phyloP scores from a whole-genome alignment of 2,329 filamentous ascomycete genomes.

The Mycosphaerella sp. region DNA sequence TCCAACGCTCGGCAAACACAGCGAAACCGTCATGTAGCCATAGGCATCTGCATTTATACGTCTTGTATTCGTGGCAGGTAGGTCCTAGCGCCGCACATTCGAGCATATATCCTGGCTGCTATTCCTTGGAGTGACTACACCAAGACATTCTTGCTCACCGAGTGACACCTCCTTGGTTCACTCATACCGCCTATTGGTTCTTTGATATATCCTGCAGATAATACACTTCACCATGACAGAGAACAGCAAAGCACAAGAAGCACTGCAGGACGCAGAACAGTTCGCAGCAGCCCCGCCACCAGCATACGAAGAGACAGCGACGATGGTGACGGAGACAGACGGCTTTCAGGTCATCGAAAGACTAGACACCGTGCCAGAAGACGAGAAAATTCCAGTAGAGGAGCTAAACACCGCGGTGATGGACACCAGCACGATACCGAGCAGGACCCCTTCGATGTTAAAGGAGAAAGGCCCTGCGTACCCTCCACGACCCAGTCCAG shows the following conservation, averaged over 20 bases:
- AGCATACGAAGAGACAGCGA: slow-evolving; percentile 9
- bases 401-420: neutral
- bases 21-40: slow-evolving; percentile 1
- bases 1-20: slow-evolving; percentile 5
- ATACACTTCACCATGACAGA: neutral
- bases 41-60: slow-evolving; percentile 5
- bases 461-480: slow-evolving; percentile 5
- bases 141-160: slow-evolving; percentile 3
- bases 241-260: slow-evolving; percentile 12
- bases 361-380: slow-evolving; percentile 1
- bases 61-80: neutral
- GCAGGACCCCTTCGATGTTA: slow-evolving; percentile 1
- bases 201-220: neutral
- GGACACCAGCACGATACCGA: neutral
- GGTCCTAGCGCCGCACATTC: slow-evolving; percentile 5
- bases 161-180: slow-evolving; percentile 1
- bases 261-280: slow-evolving; percentile 11
- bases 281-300: slow-evolving; percentile 11
- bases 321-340: slow-evolving; percentile 6
- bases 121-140: neutral
- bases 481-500: slow-evolving; percentile 1
- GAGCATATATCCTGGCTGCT: slow-evolving; percentile 1
- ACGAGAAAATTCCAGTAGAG: neutral
- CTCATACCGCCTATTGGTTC: slow-evolving; percentile 2
- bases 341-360: slow-evolving; percentile 12